Conservation (phyloP, 2,329 filamentous ascomycete genomes). For the Aureobasidium leucospermi region DNA sequence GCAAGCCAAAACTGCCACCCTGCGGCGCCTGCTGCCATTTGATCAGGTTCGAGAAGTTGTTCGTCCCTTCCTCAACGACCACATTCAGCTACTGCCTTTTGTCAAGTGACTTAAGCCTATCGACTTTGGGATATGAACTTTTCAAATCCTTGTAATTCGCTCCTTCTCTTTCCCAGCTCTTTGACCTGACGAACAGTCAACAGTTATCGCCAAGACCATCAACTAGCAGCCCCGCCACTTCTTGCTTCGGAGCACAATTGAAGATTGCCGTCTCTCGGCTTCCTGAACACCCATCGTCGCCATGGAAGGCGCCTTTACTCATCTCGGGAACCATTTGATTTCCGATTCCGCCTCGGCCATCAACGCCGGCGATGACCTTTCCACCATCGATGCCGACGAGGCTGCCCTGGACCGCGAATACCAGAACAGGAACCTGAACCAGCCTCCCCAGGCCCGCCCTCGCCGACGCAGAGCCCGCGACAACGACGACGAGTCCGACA, state of each 20-base stretch:
- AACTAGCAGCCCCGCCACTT: slow-evolving; percentile 9
- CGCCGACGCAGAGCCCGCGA: slow-evolving; percentile 71
- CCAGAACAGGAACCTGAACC: slow-evolving; percentile 50
- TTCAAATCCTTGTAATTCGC: background rate
- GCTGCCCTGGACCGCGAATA: slow-evolving; percentile 64
- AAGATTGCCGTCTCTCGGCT: background rate
- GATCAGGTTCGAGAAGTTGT: background rate
- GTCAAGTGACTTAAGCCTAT: too few species aligned
- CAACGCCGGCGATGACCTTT: slow-evolving; percentile 69
- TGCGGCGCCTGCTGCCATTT: background rate
- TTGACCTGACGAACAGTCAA: background rate
- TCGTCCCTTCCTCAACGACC: background rate
- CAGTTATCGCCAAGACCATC: slow-evolving; percentile 1
- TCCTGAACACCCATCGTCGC: slow-evolving; percentile 14
- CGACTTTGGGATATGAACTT: too few species aligned
- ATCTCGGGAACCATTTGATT: slow-evolving; percentile 79
- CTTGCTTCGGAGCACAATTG: slow-evolving; percentile 9
- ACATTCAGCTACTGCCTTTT: background rate
- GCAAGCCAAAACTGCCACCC: background rate
- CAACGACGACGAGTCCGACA: slow-evolving; percentile 72
- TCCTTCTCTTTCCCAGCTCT: background rate
- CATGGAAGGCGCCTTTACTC: slow-evolving; percentile 85
- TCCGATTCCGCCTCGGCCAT: slow-evolving; percentile 80
- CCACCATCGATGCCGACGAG: slow-evolving; percentile 53
- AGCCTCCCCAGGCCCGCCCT: slow-evolving; percentile 36